Conservation (phyloP, 208 protist genomes). For the Trypanosoma platydactyli region DNA sequence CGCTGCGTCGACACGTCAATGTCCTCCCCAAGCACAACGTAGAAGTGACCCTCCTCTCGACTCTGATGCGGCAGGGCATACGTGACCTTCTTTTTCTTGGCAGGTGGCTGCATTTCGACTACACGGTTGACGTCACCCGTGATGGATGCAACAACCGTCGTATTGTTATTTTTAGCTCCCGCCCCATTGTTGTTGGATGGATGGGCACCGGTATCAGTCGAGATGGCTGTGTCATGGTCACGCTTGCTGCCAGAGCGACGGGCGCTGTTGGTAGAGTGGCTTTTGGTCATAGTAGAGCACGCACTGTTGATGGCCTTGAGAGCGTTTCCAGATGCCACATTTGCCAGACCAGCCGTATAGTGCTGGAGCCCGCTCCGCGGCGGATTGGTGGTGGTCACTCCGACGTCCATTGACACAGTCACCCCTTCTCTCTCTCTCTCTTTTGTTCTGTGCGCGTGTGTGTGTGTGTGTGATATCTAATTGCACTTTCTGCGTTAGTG, state of each 20-base stretch:
- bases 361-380: constrained; percentile 15
- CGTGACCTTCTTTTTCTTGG: constrained; percentile 83
- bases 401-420: background rate
- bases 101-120: constrained; percentile 16
- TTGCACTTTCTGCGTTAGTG: too few species aligned
- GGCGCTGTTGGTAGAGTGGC: constrained; percentile 26
- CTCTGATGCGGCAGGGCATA: constrained; percentile 82
- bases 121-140: background rate
- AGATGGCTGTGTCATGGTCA: constrained; percentile 49
- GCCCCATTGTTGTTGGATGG: constrained; percentile 4
- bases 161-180: background rate
- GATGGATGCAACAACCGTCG: background rate
- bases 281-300: constrained; percentile 21
- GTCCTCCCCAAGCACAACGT: constrained; percentile 89
- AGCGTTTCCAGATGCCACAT: constrained; percentile 10
- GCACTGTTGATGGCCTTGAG: constrained; percentile 18
- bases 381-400: background rate
- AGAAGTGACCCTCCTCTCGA: constrained; percentile 90
- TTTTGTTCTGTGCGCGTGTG: background rate
- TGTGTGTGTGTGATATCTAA: too few species aligned
- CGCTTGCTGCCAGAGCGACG: constrained; percentile 81
- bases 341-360: constrained; percentile 15
- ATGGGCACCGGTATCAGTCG: constrained; percentile 42
- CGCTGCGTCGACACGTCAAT: constrained; percentile 84
- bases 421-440: background rate